Percentiles rank a stretch among this genome's conserved stretches.
Conservation (phyloP, 2,329 filamentous ascomycete genomes). For the Aspergillus japonicus region DNA sequence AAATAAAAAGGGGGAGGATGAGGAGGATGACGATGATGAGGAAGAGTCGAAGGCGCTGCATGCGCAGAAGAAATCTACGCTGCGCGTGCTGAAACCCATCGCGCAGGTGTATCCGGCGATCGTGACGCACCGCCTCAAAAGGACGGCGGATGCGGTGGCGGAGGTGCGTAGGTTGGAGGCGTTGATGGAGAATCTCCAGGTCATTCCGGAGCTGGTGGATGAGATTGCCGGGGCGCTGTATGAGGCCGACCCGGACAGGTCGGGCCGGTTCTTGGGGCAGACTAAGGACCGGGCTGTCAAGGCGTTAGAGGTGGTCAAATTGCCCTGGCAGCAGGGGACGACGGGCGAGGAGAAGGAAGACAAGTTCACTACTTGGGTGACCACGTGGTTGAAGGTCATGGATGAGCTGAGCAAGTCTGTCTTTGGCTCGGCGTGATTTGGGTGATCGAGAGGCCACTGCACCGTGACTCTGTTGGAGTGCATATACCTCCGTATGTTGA, state of each 20-base stretch:
- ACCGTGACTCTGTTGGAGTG: no score
- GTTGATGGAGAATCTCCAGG: conserved; percentile 33
- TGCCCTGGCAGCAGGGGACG: conserved; percentile 62
- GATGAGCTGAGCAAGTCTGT: conserved; percentile 40
- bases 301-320: conserved; percentile 68
- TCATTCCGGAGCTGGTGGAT: conserved; percentile 44
- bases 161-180: conserved; percentile 34
- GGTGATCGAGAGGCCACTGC: not conserved
- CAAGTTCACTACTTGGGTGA: conserved; percentile 76
- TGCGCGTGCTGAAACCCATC: conserved; percentile 45
- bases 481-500: no score
- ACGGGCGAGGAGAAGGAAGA: conserved; percentile 57
- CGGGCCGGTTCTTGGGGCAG: conserved; percentile 31
- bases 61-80: conserved; percentile 41
- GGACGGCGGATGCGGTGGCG: conserved; percentile 19
- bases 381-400: conserved; percentile 52
- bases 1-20: conserved; percentile 15
- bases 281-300: conserved; percentile 53
- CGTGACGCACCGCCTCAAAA: conserved; percentile 42
- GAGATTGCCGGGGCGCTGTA: conserved; percentile 49
- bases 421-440: conserved; percentile 8
- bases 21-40: conserved; percentile 22
- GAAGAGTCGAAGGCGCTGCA: conserved; percentile 36
- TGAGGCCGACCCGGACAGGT: conserved; percentile 39
- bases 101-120: conserved; percentile 47